Evolutionary conservation across 768 basidiomycete genomes (phyloP).

Genomic region (Exidia glandulosa): DNA sequence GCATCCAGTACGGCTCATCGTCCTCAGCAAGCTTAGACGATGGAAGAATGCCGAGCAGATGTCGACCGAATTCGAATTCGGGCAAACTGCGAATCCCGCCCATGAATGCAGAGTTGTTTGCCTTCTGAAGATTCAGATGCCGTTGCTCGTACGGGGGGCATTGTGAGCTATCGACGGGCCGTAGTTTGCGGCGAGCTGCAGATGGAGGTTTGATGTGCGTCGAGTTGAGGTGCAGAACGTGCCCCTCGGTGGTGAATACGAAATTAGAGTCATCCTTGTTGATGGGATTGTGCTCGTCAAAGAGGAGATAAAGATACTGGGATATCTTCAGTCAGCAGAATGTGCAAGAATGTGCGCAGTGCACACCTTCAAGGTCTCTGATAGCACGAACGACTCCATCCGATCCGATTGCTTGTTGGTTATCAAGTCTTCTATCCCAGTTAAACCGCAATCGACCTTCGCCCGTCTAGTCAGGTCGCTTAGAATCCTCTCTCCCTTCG

Average conservation of each 20-base stretch:
- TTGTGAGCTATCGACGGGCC: constrained; percentile 53
- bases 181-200: constrained; percentile 45
- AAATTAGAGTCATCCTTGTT: constrained; percentile 73
- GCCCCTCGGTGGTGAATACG: constrained; percentile 94
- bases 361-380: constrained; percentile 78
- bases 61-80: constrained; percentile 74
- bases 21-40: constrained; percentile 32
- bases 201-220: constrained; percentile 46
- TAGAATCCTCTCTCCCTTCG: constrained; percentile 61
- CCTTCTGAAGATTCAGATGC: constrained; percentile 16
- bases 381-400: constrained; percentile 96
- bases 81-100: constrained; percentile 60
- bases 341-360: background rate
- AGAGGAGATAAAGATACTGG: constrained; percentile 87
- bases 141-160: constrained; percentile 59
- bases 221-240: constrained; percentile 59
- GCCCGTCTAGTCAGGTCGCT: constrained; percentile 62
- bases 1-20: constrained; percentile 38
- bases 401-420: constrained; percentile 75
- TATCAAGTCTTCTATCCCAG: constrained; percentile 69
- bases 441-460: constrained; percentile 78
- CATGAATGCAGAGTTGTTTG: constrained; percentile 36
- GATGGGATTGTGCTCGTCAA: constrained; percentile 73
- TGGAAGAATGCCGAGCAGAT: constrained; percentile 46
- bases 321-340: background rate